Conservation (phyloP, 2,329 filamentous ascomycete genomes). For the Rhynchosporium secalis region DNA sequence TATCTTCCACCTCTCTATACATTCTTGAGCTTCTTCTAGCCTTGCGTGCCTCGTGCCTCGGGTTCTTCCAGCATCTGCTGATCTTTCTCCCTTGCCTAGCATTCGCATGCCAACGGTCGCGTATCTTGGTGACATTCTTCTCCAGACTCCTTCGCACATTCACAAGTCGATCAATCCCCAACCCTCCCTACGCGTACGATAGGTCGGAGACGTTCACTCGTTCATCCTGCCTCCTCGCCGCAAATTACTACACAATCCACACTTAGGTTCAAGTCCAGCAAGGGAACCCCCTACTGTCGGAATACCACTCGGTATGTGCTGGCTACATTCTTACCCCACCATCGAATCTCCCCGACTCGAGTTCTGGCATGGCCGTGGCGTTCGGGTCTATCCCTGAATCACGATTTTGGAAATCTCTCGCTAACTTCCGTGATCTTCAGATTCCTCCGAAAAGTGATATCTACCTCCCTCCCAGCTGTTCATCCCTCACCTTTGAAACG, state of each 20-base stretch:
- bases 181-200: conserved; percentile 26
- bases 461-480: conserved; percentile 29
- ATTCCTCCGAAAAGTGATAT: conserved; percentile 30
- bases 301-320: conserved; percentile 27
- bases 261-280: conserved; percentile 25
- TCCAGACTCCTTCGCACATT: conserved; percentile 13
- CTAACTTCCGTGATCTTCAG: conserved; percentile 26
- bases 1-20: conserved; percentile 8
- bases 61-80: conserved; percentile 28
- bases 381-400: conserved; percentile 13
- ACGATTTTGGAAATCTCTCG: conserved; percentile 10
- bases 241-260: conserved; percentile 26
- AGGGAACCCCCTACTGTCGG: conserved; percentile 28
- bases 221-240: conserved; percentile 38
- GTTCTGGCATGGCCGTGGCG: conserved; percentile 4
- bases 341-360: conserved; percentile 4
- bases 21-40: conserved; percentile 2
- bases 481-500: conserved; percentile 29
- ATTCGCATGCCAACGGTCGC: conserved; percentile 40
- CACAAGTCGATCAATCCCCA: conserved; percentile 29
- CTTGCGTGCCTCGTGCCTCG: not conserved
- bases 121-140: conserved; percentile 36
- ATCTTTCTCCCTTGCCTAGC: conserved; percentile 36
- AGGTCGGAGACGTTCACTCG: conserved; percentile 43
- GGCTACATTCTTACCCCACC: conserved; percentile 26